Evolutionary conservation across 208 protist species (phyloP).

Genomic region (Leishmania gerbilli): DNA sequence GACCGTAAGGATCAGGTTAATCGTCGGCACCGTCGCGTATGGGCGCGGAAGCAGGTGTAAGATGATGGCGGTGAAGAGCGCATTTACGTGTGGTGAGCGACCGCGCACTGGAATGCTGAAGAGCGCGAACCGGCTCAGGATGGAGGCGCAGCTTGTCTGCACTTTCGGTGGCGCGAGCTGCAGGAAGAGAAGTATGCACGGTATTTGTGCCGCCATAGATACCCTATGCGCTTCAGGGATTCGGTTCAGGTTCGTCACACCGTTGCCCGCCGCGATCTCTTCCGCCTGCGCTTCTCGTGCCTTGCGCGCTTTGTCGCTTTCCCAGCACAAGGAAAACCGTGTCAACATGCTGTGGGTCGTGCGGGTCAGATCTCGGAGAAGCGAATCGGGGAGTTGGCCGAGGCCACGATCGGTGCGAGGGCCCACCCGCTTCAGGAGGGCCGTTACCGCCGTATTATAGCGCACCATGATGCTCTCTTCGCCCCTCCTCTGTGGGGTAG

Average conservation of each 20-base stretch:
- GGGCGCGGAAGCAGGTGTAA: slow-evolving; percentile 5
- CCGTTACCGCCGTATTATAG: slow-evolving; percentile 1
- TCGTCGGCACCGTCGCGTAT: neutral
- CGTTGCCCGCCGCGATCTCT: neutral
- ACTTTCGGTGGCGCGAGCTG: neutral
- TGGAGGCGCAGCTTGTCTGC: neutral
- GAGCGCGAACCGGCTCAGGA: neutral
- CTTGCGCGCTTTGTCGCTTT: neutral
- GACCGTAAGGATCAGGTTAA: slow-evolving; percentile 1
- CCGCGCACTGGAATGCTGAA: slow-evolving; percentile 8
- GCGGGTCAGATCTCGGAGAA: neutral
- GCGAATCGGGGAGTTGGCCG: neutral
- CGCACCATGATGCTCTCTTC: neutral
- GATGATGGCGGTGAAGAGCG: neutral
- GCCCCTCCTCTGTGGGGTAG: neutral
- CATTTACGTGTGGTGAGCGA: neutral
- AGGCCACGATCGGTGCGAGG: neutral
- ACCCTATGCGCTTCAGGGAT: neutral
- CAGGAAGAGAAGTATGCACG: slow-evolving; percentile 5
- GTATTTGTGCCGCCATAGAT: neutral
- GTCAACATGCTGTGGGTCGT: neutral
- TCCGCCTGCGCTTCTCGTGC: neutral
- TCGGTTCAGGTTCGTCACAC: neutral
- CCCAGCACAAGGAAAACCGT: slow-evolving; percentile 5
- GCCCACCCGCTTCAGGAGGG: slow-evolving; percentile 11